Percentiles rank a stretch among this genome's conserved stretches.
phyloP scores from a whole-genome alignment of 2,329 filamentous ascomycete genomes.

The Helotiales sp. region DNA sequence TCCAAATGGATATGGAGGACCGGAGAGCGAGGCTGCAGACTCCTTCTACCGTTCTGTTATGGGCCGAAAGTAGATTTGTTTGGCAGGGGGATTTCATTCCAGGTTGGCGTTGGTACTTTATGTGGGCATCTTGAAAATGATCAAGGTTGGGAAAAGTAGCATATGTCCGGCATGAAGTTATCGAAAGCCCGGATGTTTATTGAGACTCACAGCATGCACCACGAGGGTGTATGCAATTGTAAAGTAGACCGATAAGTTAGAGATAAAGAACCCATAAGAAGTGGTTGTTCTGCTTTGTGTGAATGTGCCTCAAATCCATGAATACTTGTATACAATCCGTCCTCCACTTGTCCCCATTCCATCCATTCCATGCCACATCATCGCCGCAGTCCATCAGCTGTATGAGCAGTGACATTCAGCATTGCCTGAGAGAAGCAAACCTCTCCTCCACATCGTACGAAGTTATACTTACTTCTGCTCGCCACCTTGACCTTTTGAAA shows the following conservation, averaged over 20 bases:
- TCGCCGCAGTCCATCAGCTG: conserved; percentile 18
- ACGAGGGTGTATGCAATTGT: conserved; percentile 22
- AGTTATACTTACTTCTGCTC: conserved; percentile 44
- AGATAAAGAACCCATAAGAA: conserved; percentile 11
- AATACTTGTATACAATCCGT: conserved; percentile 29
- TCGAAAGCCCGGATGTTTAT: conserved; percentile 6
- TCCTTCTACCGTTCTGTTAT: conserved; percentile 92
- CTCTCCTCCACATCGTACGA: conserved; percentile 12
- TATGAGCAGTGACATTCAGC: conserved; percentile 32
- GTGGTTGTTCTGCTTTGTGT: conserved; percentile 10
- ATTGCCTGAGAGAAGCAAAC: conserved; percentile 24
- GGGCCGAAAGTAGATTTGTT: conserved; percentile 63
- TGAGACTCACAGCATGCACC: conserved; percentile 18
- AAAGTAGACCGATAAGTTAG: conserved; percentile 22
- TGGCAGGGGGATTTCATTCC: conserved; percentile 19
- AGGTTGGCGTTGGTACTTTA: conserved; percentile 37
- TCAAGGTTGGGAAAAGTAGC: conserved; percentile 28
- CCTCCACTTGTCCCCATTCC: conserved; percentile 1
- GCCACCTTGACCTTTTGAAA: conserved; percentile 68
- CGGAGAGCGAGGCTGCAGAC: conserved; percentile 76
- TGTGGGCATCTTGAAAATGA: conserved; percentile 27
- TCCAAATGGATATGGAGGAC: conserved; percentile 57
- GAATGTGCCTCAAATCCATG: conserved; percentile 15
- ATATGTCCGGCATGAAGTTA: conserved; percentile 28
- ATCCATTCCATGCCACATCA: conserved; percentile 11